Conservation (phyloP, 2,329 filamentous ascomycete genomes). For the Venturia effusa region DNA sequence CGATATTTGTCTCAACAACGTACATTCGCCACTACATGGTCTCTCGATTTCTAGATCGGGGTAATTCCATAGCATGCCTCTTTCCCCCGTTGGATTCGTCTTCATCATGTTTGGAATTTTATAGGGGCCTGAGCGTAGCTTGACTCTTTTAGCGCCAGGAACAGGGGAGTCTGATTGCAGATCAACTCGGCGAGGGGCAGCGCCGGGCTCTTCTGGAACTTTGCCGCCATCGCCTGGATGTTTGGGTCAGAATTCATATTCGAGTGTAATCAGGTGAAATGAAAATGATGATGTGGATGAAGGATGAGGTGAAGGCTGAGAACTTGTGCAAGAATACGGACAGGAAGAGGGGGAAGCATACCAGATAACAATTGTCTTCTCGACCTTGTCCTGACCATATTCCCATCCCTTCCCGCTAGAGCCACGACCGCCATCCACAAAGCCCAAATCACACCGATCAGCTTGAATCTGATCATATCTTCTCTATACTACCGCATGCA, state of each 20-base stretch:
- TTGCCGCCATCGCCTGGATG: background rate
- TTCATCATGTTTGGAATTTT: background rate
- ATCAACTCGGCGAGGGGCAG: background rate
- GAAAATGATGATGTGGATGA: background rate
- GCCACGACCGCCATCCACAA: background rate
- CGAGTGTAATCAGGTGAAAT: too few species aligned
- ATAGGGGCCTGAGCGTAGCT: constrained; percentile 1
- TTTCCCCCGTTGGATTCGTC: background rate
- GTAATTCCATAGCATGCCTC: constrained; percentile 9
- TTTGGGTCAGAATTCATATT: too few species aligned
- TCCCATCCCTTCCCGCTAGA: background rate
- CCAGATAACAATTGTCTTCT: background rate
- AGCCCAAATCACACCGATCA: background rate
- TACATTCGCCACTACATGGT: constrained; percentile 5
- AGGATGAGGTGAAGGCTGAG: too few species aligned
- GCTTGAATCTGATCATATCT: background rate
- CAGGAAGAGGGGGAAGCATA: background rate
- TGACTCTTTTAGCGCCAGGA: background rate
- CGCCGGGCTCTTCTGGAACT: background rate
- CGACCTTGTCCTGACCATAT: background rate
- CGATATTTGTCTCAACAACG: background rate
- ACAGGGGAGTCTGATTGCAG: background rate
- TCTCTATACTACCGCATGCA: background rate
- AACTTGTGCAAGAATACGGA: background rate
- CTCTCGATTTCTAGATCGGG: background rate